Conservation (phyloP, 2,329 filamentous ascomycete genomes). For the Fonsecaea monophora region DNA sequence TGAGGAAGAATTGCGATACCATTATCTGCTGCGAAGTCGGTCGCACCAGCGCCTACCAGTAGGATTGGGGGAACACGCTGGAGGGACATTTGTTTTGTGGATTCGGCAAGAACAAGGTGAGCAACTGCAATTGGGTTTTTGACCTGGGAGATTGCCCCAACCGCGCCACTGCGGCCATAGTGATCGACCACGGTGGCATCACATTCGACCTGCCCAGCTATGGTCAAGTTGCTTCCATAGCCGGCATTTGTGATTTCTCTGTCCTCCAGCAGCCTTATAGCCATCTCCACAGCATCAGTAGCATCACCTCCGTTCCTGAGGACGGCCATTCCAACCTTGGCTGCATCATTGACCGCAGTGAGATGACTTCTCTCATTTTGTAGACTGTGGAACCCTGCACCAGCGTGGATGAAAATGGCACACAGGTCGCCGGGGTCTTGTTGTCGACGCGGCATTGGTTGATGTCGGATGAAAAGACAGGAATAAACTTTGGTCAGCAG, state of each 20-base stretch:
- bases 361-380: conserved; percentile 86
- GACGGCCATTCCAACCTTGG: conserved; percentile 80
- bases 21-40: conserved; percentile 81
- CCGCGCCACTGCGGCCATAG: conserved; percentile 86
- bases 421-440: conserved; percentile 58
- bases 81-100: conserved; percentile 77
- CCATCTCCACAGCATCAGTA: conserved; percentile 86
- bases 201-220: conserved; percentile 90
- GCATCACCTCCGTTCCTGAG: conserved; percentile 79
- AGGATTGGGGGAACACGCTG: conserved; percentile 91
- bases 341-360: conserved; percentile 83
- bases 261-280: conserved; percentile 87
- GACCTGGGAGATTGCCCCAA: conserved; percentile 86
- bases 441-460: conserved; percentile 46
- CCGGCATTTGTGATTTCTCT: conserved; percentile 96
- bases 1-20: conserved; percentile 76
- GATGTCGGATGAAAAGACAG: not conserved
- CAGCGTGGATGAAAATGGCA: conserved; percentile 94
- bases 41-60: conserved; percentile 83
- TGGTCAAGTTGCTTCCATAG: conserved; percentile 91
- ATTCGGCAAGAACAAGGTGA: conserved; percentile 78
- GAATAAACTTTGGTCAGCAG: not conserved
- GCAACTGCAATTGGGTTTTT: conserved; percentile 92
- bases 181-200: conserved; percentile 95
- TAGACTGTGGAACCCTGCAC: conserved; percentile 89